phyloP scores from a whole-genome alignment of 2,329 filamentous ascomycete species.

The Alternaria hordeiaustralica region DNA sequence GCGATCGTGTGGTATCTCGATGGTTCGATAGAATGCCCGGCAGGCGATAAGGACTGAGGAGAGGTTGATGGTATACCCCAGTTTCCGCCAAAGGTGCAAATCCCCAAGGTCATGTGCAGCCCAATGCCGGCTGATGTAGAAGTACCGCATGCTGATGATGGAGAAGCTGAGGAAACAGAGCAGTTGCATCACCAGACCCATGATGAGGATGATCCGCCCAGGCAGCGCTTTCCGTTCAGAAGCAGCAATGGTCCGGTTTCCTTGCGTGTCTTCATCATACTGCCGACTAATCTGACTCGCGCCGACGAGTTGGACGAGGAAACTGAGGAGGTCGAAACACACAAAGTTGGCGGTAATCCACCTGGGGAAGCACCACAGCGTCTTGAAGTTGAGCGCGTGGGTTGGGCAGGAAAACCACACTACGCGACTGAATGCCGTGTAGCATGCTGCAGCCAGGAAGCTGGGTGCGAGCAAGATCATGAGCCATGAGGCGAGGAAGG shows the following conservation, averaged over 20 bases:
- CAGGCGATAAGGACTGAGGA: conserved; percentile 48
- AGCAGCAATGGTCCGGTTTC: conserved; percentile 50
- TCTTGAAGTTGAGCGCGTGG: conserved; percentile 50
- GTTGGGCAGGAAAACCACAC: conserved; percentile 51
- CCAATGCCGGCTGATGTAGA: conserved; percentile 40
- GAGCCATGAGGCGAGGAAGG: conserved; percentile 52
- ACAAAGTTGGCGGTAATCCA: conserved; percentile 59
- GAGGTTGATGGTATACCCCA: conserved; percentile 44
- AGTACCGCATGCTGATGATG: conserved; percentile 44
- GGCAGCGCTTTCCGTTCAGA: conserved; percentile 37
- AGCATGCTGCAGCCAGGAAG: conserved; percentile 59
- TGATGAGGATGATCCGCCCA: conserved; percentile 50
- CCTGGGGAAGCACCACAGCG: conserved; percentile 51
- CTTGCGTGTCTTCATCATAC: conserved; percentile 40
- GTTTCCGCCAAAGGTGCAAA: conserved; percentile 44
- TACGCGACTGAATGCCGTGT: conserved; percentile 58
- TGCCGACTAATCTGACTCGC: conserved; percentile 52
- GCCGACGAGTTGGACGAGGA: conserved; percentile 54
- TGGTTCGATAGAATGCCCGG: conserved; percentile 61
- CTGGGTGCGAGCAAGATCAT: conserved; percentile 58
- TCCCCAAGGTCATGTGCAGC: conserved; percentile 43
- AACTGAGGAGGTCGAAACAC: conserved; percentile 56
- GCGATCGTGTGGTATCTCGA: conserved; percentile 59
- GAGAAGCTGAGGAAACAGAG: conserved; percentile 60
- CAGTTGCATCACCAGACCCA: conserved; percentile 59